Conservation (phyloP, 139 green algal genomes). For the Picochlorum sp. region DNA sequence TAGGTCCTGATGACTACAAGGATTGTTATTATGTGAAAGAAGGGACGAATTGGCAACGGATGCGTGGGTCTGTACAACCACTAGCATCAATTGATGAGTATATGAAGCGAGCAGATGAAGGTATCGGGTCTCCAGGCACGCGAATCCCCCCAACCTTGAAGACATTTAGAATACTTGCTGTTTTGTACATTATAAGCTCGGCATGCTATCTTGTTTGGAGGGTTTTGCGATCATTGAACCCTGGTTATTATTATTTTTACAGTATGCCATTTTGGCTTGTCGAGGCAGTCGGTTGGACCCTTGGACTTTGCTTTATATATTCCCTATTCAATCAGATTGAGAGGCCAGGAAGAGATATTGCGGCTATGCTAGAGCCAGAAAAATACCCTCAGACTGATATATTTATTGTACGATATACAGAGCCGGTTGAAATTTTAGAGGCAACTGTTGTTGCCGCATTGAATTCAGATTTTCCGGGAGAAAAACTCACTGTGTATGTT, state of each 20-base stretch:
- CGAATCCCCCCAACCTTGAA: not conserved
- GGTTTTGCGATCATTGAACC: slow-evolving; percentile 15
- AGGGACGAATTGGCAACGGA: no score
- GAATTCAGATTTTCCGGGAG: slow-evolving; percentile 15
- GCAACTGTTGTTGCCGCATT: slow-evolving; percentile 18
- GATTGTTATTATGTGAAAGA: not conserved
- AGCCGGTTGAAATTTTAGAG: slow-evolving; percentile 17
- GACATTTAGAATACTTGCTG: slow-evolving; percentile 10
- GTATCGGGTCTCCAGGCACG: not conserved
- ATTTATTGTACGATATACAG: slow-evolving; percentile 15
- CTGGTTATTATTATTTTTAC: slow-evolving; percentile 10
- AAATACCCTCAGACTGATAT: not conserved
- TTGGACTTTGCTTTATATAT: not conserved
- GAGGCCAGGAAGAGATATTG: slow-evolving; percentile 1
- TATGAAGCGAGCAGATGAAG: not conserved
- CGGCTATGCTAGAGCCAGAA: slow-evolving; percentile 6
- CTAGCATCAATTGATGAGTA: not conserved
- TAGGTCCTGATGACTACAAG: not conserved
- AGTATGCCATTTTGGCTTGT: slow-evolving; percentile 11
- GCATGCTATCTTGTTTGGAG: slow-evolving; percentile 14
- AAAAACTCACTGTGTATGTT: slow-evolving; percentile 14
- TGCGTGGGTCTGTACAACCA: not conserved
- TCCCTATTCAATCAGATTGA: slow-evolving; percentile 10
- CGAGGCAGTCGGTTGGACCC: not conserved
- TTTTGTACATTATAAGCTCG: not conserved